Base-by-base conservation (phyloP, 768 basidiomycete species). In the Suillus subaureus region DNA sequence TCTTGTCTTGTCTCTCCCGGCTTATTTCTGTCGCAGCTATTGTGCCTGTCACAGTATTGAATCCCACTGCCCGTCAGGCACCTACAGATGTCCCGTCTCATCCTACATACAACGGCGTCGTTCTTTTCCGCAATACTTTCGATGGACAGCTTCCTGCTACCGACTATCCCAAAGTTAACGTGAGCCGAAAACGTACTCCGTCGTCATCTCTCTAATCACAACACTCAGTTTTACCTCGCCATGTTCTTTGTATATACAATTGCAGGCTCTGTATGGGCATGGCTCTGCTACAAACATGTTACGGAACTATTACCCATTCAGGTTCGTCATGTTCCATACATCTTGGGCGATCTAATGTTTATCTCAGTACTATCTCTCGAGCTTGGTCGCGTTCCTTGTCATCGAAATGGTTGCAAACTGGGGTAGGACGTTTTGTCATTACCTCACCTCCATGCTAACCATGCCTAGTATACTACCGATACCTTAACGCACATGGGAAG, bases 151-250 rank as follows among this genome's bases (percentile, higher is more conserved):
- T 99, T 26, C 87, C 97, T 15, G 96, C 96, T 7, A 86, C 92
- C 6, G 97, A 99, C 75, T 97, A 98, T 77, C 97, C 97, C 13
- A 99, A 99, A 87, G 93, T 99, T 75, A 90, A 87, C 65, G 96
- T 97, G 75, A 71, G 93, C 76, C 40, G 11, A 16, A 49, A 21
- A 31, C 11, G 18, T 21, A 21, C 40, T 60, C 40, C 18, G 40
- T 13, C 18, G 16, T 40, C 58, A 31, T 28, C 5, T 57, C 28
- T 70, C 47, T 62, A 21, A 49, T 60, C 26, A 60, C 40, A 31
- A 33, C 57, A 12, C 49, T 33, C 45, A 96, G 95, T 97, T 97
- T 78, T 97, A 97, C 79, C 85, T 95, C 63, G 76, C 78, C 28
- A 89, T 99, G 85, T 92, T 93, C 76, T 72, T 95, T 45, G 79